phyloP scores from a whole-genome alignment of 1,284 basidiomycete genomes.

The Fomitopsis palustris region DNA sequence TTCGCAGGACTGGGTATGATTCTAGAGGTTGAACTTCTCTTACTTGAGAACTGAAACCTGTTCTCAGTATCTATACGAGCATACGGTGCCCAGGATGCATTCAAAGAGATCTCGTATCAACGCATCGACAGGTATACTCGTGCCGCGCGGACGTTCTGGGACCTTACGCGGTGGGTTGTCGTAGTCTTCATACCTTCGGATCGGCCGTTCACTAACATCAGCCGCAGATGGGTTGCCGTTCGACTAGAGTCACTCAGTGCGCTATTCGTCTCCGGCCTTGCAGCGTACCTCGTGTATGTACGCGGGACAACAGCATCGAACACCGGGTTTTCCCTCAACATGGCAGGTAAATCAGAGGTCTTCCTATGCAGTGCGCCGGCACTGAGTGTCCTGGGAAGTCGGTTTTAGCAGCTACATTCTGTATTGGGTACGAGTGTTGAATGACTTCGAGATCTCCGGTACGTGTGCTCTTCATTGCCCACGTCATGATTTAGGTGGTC shows the following conservation, averaged over 20 bases:
- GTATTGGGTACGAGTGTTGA: conserved; percentile 48
- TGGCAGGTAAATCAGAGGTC: conserved; percentile 33
- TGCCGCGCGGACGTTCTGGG: conserved; percentile 46
- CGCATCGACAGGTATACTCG: conserved; percentile 48
- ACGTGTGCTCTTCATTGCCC: conserved; percentile 11
- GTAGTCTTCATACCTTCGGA: too few relatives aligned
- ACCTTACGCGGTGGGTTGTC: conserved; percentile 43
- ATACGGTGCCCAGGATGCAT: conserved; percentile 49
- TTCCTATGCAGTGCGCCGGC: not conserved
- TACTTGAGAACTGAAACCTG: too few relatives aligned
- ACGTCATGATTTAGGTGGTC: not conserved
- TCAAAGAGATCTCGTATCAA: conserved; percentile 39
- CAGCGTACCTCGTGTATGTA: conserved; percentile 47
- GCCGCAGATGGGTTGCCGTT: conserved; percentile 49
- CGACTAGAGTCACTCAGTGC: conserved; percentile 48
- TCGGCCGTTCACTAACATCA: not conserved
- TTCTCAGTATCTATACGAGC: conserved; percentile 56
- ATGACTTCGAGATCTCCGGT: conserved; percentile 57
- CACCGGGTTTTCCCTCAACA: conserved; percentile 46
- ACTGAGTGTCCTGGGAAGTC: conserved; percentile 29
- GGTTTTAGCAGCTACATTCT: conserved; percentile 54
- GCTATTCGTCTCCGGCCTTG: conserved; percentile 47
- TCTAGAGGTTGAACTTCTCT: too few relatives aligned
- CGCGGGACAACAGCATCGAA: conserved; percentile 37
- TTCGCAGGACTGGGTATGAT: conserved; percentile 58